Percentiles rank a stretch among this genome's conserved stretches.
Conservation (phyloP, 306 rosid species). For the Gynostemma pentaphyllum region DNA sequence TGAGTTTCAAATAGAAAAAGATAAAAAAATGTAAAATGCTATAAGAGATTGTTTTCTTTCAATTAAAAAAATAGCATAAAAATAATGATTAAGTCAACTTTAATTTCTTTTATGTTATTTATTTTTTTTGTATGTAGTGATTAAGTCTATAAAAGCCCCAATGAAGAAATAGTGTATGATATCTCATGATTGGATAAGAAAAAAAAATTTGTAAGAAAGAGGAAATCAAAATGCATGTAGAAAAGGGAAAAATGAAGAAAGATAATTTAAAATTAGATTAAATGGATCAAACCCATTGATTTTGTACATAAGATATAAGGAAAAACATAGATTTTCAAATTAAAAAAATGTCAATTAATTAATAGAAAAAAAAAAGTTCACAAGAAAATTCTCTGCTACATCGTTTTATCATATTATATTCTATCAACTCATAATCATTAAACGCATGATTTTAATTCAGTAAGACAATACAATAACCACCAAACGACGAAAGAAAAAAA, state of each 20-base stretch:
- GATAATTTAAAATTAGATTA: too few species aligned
- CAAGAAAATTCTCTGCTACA: not conserved
- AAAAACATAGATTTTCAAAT: not conserved
- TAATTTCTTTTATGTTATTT: too few species aligned
- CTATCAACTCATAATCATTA: slow-evolving; percentile 1
- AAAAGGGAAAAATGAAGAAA: not conserved
- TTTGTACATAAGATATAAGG: not conserved
- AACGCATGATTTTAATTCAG: slow-evolving; percentile 3
- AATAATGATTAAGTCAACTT: too few species aligned
- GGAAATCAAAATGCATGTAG: not conserved
- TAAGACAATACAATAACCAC: not conserved
- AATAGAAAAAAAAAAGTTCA: not conserved
- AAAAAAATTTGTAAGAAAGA: not conserved
- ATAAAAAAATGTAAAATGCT: too few species aligned
- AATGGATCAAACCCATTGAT: too few species aligned
- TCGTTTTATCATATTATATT: not conserved
- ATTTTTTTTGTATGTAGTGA: too few species aligned
- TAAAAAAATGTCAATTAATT: not conserved
- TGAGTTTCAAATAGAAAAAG: not conserved
- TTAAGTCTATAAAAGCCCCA: not conserved
- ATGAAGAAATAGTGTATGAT: not conserved
- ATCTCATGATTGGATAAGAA: not conserved
- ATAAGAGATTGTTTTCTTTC: too few species aligned
- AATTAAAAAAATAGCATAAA: too few species aligned
- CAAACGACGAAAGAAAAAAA: not conserved